Evolutionary conservation across 2,329 filamentous ascomycete genomes (phyloP), one percentile per base, ranked within the genome.

Genomic region (Beauveria sp.): DNA sequence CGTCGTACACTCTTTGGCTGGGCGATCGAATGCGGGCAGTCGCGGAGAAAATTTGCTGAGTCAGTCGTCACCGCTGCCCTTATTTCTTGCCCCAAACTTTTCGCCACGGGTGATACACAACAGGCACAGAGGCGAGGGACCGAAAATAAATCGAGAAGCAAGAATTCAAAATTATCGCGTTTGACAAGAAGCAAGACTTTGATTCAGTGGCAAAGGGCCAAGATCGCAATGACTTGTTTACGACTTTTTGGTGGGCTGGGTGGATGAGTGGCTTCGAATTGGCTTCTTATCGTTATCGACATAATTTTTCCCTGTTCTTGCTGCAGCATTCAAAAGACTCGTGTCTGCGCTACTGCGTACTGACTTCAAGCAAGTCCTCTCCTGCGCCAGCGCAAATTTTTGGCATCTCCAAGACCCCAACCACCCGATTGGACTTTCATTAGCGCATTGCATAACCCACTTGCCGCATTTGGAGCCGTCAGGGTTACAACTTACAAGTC

Each of bases 21-120:
- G 62, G 37, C 48, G 40, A 62, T 60, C 28, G 46, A 63, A 60
- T 67, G 71, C 67, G 65, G 67, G 70, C 69, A 67, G 66, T 67
- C 66, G 63, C 66, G 71, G 70, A 73, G 71, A 76, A 75, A 76
- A 71, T 75, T 75, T 76, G 75, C 74, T 74, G 73, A 75, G 67
- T 74, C 68, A 75, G 72, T 67, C 68, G 64, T 63, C 64, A 59
- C 68, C 64, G 66, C 64, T 75, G 73, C 73, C 73, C 72, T 75
- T 73, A 73, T 72, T 72, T 72, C 70, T 67, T 73, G 73, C 72
- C 73, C 73, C 73, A 70, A 69, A 70, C 69, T 67, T 70, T 67
- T 68, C 43, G 70, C 66, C 67, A 66, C 64, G 61, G 62, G 65
- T 67, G 74, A 76, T 76, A 76, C 74, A 76, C 74, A 76, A 75